A percentile compares a stretch with the other conserved stretches of the same genome.
Evolutionary conservation across 768 basidiomycete genomes (phyloP).

Genomic region (Tephrocybe sp.): DNA sequence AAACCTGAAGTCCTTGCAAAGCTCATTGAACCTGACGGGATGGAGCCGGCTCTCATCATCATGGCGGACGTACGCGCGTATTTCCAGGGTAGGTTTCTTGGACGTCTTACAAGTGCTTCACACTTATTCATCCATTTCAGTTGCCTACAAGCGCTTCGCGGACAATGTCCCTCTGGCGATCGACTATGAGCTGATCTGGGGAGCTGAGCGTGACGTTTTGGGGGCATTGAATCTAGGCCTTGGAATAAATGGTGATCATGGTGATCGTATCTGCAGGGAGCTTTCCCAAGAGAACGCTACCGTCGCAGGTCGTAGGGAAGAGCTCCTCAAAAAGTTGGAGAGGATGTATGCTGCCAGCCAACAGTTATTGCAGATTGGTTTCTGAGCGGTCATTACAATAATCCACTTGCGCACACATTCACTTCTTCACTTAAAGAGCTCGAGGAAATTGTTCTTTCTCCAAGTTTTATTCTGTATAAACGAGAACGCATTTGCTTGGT

Average conservation of each 20-base stretch:
- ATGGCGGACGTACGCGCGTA: constrained; percentile 76
- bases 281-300: constrained; percentile 36
- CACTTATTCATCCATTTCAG: background rate
- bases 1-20: constrained; percentile 45
- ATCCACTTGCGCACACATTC: background rate
- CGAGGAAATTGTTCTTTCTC: too few relatives aligned
- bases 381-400: too few relatives aligned
- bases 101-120: background rate
- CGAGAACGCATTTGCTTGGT: too few relatives aligned
- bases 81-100: constrained; percentile 63
- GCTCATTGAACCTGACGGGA: constrained; percentile 49
- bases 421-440: too few relatives aligned
- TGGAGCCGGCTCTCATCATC: constrained; percentile 57
- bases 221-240: constrained; percentile 47
- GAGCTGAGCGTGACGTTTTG: constrained; percentile 46
- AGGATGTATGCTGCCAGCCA: constrained; percentile 13
- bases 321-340: constrained; percentile 13
- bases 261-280: constrained; percentile 44
- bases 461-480: too few relatives aligned
- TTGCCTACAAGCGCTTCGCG: constrained; percentile 44
- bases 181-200: constrained; percentile 56
- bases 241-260: constrained; percentile 49
- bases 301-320: constrained; percentile 9
- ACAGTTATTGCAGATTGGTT: constrained; percentile 22
- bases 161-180: constrained; percentile 60